Evolutionary conservation across 1,139 yeast genomes (phyloP).

Genomic region (Kluyveromyces sp.): DNA sequence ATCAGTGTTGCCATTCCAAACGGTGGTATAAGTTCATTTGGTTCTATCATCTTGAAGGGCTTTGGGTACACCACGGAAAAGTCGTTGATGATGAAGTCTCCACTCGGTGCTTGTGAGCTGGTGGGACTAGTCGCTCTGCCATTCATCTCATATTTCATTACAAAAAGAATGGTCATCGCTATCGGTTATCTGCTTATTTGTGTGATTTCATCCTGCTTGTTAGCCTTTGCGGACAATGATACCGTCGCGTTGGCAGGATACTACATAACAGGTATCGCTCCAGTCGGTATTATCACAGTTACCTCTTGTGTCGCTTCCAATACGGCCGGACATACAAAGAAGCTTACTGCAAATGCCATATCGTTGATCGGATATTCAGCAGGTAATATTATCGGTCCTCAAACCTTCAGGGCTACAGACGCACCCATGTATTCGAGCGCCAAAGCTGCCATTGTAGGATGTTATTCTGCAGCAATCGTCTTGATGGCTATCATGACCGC

Average conservation of each 20-base stretch:
- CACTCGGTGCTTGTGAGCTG: conserved; percentile 31
- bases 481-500: conserved; percentile 42
- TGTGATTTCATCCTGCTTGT: conserved; percentile 37
- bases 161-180: conserved; percentile 38
- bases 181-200: conserved; percentile 34
- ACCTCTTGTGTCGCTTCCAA: conserved; percentile 24
- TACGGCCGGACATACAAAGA: conserved; percentile 30
- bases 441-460: conserved; percentile 14
- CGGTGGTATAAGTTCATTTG: conserved; percentile 22
- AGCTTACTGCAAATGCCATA: conserved; percentile 18
- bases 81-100: conserved; percentile 35
- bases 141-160: conserved; percentile 18
- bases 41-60: conserved; percentile 32
- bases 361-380: conserved; percentile 27
- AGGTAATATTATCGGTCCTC: conserved; percentile 57
- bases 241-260: conserved; percentile 39
- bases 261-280: conserved; percentile 26
- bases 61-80: conserved; percentile 35
- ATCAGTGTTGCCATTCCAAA: conserved; percentile 26
- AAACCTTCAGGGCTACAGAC: conserved; percentile 45
- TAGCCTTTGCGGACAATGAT: conserved; percentile 38
- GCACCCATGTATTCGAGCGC: conserved; percentile 43
- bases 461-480: conserved; percentile 9
- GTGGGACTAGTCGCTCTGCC: conserved; percentile 37
- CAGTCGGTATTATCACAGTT: conserved; percentile 31